phyloP scores from a whole-genome alignment of 345 rosid species.

The Euphorbia pulcherrima region DNA sequence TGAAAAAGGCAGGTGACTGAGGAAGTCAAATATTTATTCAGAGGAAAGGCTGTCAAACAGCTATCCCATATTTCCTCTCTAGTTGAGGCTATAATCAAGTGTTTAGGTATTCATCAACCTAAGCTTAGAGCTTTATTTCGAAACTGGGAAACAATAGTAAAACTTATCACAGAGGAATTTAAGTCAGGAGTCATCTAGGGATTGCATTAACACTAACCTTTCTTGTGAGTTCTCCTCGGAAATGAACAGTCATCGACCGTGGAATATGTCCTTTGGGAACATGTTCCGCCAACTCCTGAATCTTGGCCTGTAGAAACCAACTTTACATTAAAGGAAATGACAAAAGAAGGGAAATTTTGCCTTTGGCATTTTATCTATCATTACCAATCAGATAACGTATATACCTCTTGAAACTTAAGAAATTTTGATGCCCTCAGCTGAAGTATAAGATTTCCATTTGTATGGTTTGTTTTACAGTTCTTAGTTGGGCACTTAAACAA shows the following conservation, averaged over 20 bases:
- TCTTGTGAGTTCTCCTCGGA: conserved; percentile 96
- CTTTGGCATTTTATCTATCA: neutral
- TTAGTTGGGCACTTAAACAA: conserved; percentile 77
- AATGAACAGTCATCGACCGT: conserved; percentile 88
- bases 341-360: neutral
- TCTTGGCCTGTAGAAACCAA: conserved; percentile 66
- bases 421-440: conserved; percentile 98
- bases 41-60: neutral
- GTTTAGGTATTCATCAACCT: neutral
- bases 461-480: conserved; percentile 58
- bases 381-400: conserved; percentile 13
- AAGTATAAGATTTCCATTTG: conserved; percentile 83
- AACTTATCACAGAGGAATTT: neutral
- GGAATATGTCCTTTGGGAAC: conserved; percentile 99
- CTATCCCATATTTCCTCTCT: neutral
- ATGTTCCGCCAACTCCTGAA: conserved; percentile 97
- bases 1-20: neutral
- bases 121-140: neutral
- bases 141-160: neutral
- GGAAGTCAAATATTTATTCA: neutral
- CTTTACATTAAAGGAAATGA: conserved; percentile 10
- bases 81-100: neutral
- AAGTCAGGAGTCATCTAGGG: neutral
- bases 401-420: conserved; percentile 95
- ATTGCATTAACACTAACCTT: conserved; percentile 49